phyloP scores from a whole-genome alignment of 805 yeast species.

The Millerago galiae region DNA sequence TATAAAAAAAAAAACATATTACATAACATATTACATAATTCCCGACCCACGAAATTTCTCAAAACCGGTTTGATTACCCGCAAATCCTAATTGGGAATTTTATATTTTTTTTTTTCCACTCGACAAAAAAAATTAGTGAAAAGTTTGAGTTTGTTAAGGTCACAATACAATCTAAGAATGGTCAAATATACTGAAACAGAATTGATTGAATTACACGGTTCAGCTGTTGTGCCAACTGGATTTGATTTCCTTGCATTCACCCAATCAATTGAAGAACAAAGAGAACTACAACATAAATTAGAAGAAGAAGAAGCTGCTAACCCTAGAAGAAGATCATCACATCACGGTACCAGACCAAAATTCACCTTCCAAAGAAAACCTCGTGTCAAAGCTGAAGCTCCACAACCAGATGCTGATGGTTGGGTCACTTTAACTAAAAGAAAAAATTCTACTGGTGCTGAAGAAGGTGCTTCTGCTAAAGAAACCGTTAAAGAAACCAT shows the following conservation, averaged over 20 bases:
- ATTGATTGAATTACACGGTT: conserved; percentile 49
- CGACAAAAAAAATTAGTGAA: conserved; percentile 2
- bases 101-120: not conserved
- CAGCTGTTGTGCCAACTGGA: conserved; percentile 54
- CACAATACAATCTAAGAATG: conserved; percentile 26
- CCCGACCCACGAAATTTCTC: too few relatives aligned
- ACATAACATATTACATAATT: not conserved
- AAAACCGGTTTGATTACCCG: not conserved
- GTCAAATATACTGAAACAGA: conserved; percentile 67
- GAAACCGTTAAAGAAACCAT: conserved; percentile 42
- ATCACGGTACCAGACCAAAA: conserved; percentile 40
- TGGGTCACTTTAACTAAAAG: conserved; percentile 61
- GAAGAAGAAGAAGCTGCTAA: conserved; percentile 13
- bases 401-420: conserved; percentile 69
- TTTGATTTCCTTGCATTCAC: conserved; percentile 60
- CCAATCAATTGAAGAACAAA: conserved; percentile 59
- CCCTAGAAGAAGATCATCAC: conserved; percentile 51
- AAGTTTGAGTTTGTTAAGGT: not conserved
- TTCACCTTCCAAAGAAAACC: conserved; percentile 46
- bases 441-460: conserved; percentile 40
- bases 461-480: conserved; percentile 40
- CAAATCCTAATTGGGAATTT: not conserved
- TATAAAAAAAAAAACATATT: not conserved
- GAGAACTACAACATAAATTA: conserved; percentile 34
- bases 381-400: conserved; percentile 24